Evolutionary conservation across 2,329 filamentous ascomycete species (phyloP).

Genomic region (Didymosphaeria variabile): DNA sequence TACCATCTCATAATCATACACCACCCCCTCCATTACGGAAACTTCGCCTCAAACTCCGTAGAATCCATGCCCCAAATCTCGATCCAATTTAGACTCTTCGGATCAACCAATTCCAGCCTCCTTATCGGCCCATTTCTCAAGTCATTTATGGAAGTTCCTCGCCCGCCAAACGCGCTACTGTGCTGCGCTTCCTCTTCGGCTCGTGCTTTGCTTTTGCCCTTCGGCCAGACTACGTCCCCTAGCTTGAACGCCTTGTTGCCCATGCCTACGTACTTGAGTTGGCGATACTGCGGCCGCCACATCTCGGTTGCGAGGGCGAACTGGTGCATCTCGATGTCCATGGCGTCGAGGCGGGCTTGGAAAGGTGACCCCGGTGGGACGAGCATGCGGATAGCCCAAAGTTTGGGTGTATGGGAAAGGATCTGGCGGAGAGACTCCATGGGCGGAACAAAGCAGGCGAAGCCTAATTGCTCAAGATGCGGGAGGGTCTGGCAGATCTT

Average conservation of each 20-base stretch:
- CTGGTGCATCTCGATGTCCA: slow-evolving; percentile 43
- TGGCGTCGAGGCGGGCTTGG: slow-evolving; percentile 33
- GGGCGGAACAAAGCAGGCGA: slow-evolving; percentile 65
- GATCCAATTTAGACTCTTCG: slow-evolving; percentile 50
- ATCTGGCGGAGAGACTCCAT: slow-evolving; percentile 46
- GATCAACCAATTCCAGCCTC: slow-evolving; percentile 42
- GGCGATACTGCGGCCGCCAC: slow-evolving; percentile 45
- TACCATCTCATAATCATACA: neutral
- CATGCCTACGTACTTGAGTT: slow-evolving; percentile 51
- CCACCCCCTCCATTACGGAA: slow-evolving; percentile 27
- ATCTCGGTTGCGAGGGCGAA: slow-evolving; percentile 45
- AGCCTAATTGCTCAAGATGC: slow-evolving; percentile 66
- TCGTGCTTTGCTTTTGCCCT: slow-evolving; percentile 17
- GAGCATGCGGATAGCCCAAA: slow-evolving; percentile 54
- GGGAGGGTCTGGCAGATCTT: slow-evolving; percentile 64
- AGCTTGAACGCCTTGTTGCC: slow-evolving; percentile 51
- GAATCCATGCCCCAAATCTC: slow-evolving; percentile 58
- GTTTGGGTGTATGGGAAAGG: slow-evolving; percentile 49
- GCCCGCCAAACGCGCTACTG: slow-evolving; percentile 22
- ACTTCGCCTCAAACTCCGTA: slow-evolving; percentile 41
- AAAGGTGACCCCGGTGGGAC: slow-evolving; percentile 36
- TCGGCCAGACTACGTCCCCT: slow-evolving; percentile 39
- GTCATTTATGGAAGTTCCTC: slow-evolving; percentile 27
- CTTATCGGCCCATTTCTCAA: slow-evolving; percentile 38
- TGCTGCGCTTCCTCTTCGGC: slow-evolving; percentile 22